Evolutionary conservation across 1,284 basidiomycete genomes (phyloP).

Genomic region (Rhodotorula sp.): DNA sequence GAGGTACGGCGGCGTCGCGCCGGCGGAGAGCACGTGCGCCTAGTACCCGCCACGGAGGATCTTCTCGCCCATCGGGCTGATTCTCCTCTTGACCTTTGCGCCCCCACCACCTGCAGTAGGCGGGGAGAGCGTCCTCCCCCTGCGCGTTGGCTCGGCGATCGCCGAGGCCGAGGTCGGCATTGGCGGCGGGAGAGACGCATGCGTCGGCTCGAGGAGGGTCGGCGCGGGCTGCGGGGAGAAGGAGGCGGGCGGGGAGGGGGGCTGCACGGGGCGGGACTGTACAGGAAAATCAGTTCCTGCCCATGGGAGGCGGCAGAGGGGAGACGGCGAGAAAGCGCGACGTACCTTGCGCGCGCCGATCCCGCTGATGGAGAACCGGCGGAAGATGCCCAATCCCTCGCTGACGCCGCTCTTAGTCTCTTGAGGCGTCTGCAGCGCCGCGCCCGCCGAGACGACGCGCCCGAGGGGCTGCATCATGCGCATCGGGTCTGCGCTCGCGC

Average conservation of each 20-base stretch:
- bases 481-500: conserved; percentile 6
- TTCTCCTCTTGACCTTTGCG: conserved; percentile 25
- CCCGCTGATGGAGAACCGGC: conserved; percentile 34
- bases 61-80: conserved; percentile 38
- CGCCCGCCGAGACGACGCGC: conserved; percentile 36
- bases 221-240: conserved; percentile 11
- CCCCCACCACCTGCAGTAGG: background rate
- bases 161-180: background rate
- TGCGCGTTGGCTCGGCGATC: background rate
- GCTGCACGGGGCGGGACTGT: background rate
- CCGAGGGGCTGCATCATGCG: conserved; percentile 35
- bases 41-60: conserved; percentile 35
- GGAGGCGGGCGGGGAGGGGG: conserved; percentile 19
- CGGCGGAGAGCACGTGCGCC: no score
- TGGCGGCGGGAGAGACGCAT: conserved; percentile 8
- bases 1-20: no score
- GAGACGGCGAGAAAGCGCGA: background rate
- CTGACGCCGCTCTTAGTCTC: background rate
- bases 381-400: conserved; percentile 34
- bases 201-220: conserved; percentile 8
- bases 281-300: background rate
- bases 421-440: conserved; percentile 21
- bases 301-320: background rate
- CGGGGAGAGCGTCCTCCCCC: conserved; percentile 2
- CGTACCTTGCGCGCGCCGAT: conserved; percentile 35